phyloP scores from a whole-genome alignment of 805 yeast species.

The Ogataea pignaliae region DNA sequence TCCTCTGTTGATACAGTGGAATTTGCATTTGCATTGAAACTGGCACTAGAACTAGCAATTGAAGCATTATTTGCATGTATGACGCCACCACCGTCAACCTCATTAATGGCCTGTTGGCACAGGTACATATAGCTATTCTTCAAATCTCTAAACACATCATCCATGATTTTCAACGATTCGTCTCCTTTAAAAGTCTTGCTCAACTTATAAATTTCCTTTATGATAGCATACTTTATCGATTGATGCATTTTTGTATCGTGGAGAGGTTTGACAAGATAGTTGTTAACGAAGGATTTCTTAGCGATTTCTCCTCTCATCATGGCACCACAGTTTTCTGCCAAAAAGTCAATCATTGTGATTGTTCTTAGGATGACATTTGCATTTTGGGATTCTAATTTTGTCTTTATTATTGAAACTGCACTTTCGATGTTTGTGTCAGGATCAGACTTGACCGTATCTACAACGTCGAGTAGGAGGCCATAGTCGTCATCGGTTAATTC shows the following conservation, averaged over 20 bases:
- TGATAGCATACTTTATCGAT: constrained; percentile 59
- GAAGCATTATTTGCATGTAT: too few species aligned
- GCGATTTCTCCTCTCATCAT: constrained; percentile 60
- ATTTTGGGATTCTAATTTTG: constrained; percentile 46
- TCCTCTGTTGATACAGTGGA: constrained; percentile 2
- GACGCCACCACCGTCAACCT: constrained; percentile 21
- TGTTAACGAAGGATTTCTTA: constrained; percentile 46
- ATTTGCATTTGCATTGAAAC: background rate
- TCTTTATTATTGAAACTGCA: constrained; percentile 42
- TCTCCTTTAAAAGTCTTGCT: constrained; percentile 62
- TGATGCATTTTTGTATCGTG: constrained; percentile 56
- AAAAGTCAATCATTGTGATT: constrained; percentile 48
- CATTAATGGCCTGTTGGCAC: constrained; percentile 27
- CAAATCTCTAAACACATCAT: constrained; percentile 53
- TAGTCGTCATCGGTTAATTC: constrained; percentile 64
- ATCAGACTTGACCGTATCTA: constrained; percentile 59
- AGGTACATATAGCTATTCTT: constrained; percentile 36
- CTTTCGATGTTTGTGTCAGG: constrained; percentile 52
- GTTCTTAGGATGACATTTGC: constrained; percentile 66
- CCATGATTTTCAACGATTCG: constrained; percentile 70
- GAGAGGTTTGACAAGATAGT: constrained; percentile 42
- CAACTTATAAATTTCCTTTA: constrained; percentile 66
- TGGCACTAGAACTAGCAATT: background rate
- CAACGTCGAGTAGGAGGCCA: constrained; percentile 57
- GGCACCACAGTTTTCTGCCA: constrained; percentile 78